phyloP scores from a whole-genome alignment of 2,329 filamentous ascomycete species.

The Penicillium sp. region DNA sequence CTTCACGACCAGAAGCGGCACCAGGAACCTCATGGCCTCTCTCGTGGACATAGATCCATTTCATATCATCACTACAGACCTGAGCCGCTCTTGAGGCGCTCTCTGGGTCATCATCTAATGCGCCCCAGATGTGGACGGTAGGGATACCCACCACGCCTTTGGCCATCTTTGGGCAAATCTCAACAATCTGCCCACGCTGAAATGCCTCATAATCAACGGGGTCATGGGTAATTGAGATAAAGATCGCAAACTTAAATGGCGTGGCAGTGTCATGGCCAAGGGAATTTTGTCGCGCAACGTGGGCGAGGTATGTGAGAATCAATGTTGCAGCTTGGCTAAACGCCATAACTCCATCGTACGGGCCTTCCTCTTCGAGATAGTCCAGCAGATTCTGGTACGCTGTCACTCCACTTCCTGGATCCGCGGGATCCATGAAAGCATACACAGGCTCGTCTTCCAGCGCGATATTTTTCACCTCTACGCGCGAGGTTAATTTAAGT shows the following conservation, averaged over 20 bases:
- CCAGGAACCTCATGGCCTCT: conserved; percentile 23
- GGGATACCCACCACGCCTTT: conserved; percentile 16
- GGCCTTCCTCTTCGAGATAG: conserved; percentile 30
- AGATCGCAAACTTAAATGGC: background rate
- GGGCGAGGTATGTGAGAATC: conserved; percentile 18
- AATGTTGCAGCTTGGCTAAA: conserved; percentile 33
- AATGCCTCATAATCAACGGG: background rate
- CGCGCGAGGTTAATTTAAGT: background rate
- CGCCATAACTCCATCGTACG: conserved; percentile 35
- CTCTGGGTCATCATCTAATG: conserved; percentile 4
- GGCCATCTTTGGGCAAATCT: background rate
- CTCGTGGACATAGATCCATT: conserved; percentile 21
- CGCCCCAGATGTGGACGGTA: conserved; percentile 27
- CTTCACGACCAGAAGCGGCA: conserved; percentile 8
- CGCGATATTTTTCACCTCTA: background rate
- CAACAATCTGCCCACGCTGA: background rate
- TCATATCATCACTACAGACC: conserved; percentile 16
- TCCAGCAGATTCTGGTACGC: conserved; percentile 18
- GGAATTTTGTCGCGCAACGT: conserved; percentile 1
- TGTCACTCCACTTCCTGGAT: conserved; percentile 4
- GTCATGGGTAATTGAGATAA: background rate
- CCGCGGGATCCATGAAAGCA: background rate
- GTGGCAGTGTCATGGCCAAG: background rate
- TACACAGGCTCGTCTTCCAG: background rate
- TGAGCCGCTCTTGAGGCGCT: conserved; percentile 8